Percentiles rank a stretch among this genome's conserved stretches.
These are phyloP conservation scores for Calycina marina DNA, from an alignment of 2,329 filamentous ascomycete genomes.

Conservation along the genomic window DNA sequence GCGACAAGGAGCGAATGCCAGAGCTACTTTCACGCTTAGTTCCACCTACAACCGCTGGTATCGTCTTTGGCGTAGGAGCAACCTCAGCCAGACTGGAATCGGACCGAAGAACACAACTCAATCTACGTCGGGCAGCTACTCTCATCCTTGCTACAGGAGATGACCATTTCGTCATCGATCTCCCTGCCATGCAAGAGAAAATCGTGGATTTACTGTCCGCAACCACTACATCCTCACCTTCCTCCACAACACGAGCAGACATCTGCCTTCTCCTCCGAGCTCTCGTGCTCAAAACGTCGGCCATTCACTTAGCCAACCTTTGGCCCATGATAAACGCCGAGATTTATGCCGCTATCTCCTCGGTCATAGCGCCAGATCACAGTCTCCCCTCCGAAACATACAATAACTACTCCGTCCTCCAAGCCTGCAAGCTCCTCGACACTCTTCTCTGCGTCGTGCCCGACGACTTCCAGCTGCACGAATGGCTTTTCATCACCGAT, in stretches of 20 bases:
- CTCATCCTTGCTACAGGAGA: slow-evolving; percentile 62
- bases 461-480: slow-evolving; percentile 94
- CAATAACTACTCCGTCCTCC: slow-evolving; percentile 62
- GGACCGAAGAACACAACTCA: slow-evolving; percentile 83
- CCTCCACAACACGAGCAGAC: slow-evolving; percentile 75
- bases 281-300: slow-evolving; percentile 62
- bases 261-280: slow-evolving; percentile 80
- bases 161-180: slow-evolving; percentile 67
- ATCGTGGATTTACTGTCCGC: slow-evolving; percentile 75
- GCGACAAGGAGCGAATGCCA: slow-evolving; percentile 76
- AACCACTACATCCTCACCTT: slow-evolving; percentile 79
- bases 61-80: slow-evolving; percentile 96
- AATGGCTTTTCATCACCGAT: slow-evolving; percentile 96
- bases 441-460: slow-evolving; percentile 73
- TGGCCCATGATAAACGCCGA: slow-evolving; percentile 88
- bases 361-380: slow-evolving; percentile 53
- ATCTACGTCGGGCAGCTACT: slow-evolving; percentile 67
- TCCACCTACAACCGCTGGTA: slow-evolving; percentile 80
- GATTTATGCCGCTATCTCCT: slow-evolving; percentile 64
- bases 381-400: slow-evolving; percentile 55
- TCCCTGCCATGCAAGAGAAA: slow-evolving; percentile 64
- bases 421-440: slow-evolving; percentile 89
- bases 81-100: slow-evolving; percentile 89
- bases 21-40: slow-evolving; percentile 69
- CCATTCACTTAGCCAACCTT: slow-evolving; percentile 65